Evolutionary conservation across 2,329 filamentous ascomycete species (phyloP).

Genomic region (Botrytis deweyae): DNA sequence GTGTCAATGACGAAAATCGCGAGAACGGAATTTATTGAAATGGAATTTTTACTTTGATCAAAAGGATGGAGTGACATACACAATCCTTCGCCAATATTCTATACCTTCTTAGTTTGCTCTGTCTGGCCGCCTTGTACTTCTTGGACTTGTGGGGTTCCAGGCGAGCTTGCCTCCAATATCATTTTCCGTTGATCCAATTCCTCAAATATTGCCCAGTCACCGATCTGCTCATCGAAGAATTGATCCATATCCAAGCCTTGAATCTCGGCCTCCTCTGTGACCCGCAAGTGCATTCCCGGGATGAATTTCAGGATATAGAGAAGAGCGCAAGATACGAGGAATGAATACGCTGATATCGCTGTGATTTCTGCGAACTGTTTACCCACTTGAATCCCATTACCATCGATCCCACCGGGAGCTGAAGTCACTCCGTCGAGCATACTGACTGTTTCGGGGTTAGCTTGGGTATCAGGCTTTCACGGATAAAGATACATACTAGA

Average conservation of each 20-base stretch:
- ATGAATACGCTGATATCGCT: conserved; percentile 55
- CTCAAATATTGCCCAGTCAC: conserved; percentile 40
- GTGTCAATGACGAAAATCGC: not conserved
- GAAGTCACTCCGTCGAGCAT: conserved; percentile 51
- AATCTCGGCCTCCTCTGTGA: conserved; percentile 55
- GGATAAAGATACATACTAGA: conserved; percentile 27
- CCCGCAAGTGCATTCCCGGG: conserved; percentile 55
- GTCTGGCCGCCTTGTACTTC: conserved; percentile 19
- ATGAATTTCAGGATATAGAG: conserved; percentile 58
- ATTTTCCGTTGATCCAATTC: conserved; percentile 29
- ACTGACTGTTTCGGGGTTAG: conserved; percentile 42
- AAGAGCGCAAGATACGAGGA: conserved; percentile 51
- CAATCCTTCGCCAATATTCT: not conserved
- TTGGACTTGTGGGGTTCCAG: conserved; percentile 25
- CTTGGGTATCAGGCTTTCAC: not conserved
- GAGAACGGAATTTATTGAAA: not conserved
- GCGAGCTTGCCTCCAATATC: conserved; percentile 24
- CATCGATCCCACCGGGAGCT: conserved; percentile 48
- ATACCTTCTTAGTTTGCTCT: not conserved
- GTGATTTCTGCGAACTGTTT: conserved; percentile 57
- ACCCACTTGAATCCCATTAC: conserved; percentile 55
- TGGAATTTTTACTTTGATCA: not conserved
- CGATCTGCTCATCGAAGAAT: conserved; percentile 47
- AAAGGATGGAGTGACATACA: not conserved
- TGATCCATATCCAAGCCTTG: conserved; percentile 52